Percentiles rank a stretch among this genome's conserved stretches.
Evolutionary conservation across 495 filamentous ascomycete species (phyloP).

Genomic region (Tuber melanosporum): DNA sequence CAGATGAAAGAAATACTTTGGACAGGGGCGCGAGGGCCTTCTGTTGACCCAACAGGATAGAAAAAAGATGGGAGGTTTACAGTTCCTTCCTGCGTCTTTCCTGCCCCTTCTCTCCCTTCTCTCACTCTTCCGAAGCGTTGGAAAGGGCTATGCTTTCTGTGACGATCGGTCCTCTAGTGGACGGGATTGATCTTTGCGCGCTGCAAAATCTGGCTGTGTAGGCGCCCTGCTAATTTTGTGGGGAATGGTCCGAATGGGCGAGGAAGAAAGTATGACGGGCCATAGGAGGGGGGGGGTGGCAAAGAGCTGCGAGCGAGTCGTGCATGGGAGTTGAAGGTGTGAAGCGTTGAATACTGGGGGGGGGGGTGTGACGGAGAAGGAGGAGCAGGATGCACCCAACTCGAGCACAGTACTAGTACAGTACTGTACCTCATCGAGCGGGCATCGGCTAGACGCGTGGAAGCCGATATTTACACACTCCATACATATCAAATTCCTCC

Average conservation of each 20-base stretch:
- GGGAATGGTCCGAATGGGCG: background rate
- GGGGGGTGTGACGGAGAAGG: background rate
- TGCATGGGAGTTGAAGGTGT: background rate
- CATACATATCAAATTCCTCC: background rate
- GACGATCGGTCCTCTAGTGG: background rate
- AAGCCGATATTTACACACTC: background rate
- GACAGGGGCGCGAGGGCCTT: background rate
- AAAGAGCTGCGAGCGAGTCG: background rate
- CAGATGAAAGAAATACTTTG: conserved; percentile 1
- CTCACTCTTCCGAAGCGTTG: background rate
- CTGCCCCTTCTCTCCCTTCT: background rate
- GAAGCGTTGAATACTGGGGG: background rate
- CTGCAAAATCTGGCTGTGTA: background rate
- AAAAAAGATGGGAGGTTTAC: conserved; percentile 1
- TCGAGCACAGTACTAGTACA: no score
- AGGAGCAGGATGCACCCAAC: background rate
- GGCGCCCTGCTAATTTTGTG: background rate
- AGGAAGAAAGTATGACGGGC: background rate
- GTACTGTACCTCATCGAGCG: background rate
- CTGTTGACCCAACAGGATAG: background rate
- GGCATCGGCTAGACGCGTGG: background rate
- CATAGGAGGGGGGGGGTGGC: background rate
- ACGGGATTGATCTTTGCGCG: background rate
- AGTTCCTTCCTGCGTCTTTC: background rate
- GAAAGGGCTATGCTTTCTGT: background rate